Base-by-base conservation (phyloP, 1,139 yeast species). In the Scheffersomyces quercinus region DNA sequence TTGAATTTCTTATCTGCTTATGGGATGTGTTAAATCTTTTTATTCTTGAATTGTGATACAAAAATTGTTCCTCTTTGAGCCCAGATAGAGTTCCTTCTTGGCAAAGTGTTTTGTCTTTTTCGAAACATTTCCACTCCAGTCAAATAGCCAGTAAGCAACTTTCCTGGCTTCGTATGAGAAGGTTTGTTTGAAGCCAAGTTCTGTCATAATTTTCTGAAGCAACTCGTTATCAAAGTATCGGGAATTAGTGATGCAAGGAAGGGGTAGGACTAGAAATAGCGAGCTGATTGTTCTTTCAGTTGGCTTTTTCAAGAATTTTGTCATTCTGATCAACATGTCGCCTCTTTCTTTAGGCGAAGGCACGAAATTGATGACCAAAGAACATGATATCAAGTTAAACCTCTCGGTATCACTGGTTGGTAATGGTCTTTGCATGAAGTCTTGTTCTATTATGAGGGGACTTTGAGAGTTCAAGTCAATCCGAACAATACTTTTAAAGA, bases 391-490 rank as follows among this genome's bases (percentile, higher is more conserved):
- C 31, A 88, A 58, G 53, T 85, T 77, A 60, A 83, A 90, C 44
- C 63, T 70, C 3, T 79, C 83, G 0, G 45, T 35, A 2, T 64
- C 68, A 7, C 40, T 31, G 3, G 49, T 45, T 0, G 96, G 95
- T 3, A 81, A 48, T 3, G 89, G 87, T 43, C 93, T 69, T 38
- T 81, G 71, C 91, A 91, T 86, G 57, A 91, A 91, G 61, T 93
- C 95, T 62, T 88, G 95, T 62, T 87, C 77, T 34, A 73, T 45
- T 12, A 91, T 90, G 10, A 70, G 64, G 0, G 84, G 85, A 52
- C 86, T 85, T 59, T 88, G 95, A 2, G 96, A 85, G 54, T 89
- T 82, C 41, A 93, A 69, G 60, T 93, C 99, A 9, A 93, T 86
- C 44, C 90, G 73, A 3, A 65, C 70, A 2, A 88, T 80, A 0